Evolutionary conservation across 257 asterid genomes (phyloP), one percentile per base, ranked within the genome.

Genomic region (Jacaranda mimosifolia): DNA sequence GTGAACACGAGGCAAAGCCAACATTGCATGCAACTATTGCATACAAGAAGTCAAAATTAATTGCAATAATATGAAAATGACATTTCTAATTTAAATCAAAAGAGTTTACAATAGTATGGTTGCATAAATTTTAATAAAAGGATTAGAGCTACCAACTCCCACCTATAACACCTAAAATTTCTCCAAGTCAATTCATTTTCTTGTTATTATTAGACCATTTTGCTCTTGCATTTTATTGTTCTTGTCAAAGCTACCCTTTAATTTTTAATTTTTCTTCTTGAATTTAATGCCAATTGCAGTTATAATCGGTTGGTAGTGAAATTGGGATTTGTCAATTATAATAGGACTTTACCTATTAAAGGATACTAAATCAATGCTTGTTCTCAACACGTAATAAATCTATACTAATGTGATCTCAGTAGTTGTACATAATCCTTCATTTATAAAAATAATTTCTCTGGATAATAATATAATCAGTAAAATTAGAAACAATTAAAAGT

Each of bases 101-200:
- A 17, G 9, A 67, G 48, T 1, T 17, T 26, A 26, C 32, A 26
- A 26, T 26, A 26, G 32, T 26, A 26, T 26, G 2, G 35, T 17
- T 5, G n/a, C 46, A 14, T 51, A 12, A 43, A 45, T n/a, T 43
- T 64, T 55, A 69, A 40, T 66, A 9, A 6, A 18, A 40, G 12
- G 11, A 11, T 36, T 63, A 43, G 18, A 49, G 63, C 80, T 51
- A 82, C 73, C 85, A 66, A 77, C 85, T 77, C 66, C 85, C 70
- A 68, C 75, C 85, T 51, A 73, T 72, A 58, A 77, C 79, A 77
- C 57, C 73, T 59, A 77, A 59, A 77, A 4, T 52, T 51, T 49
- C 75, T 64, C 40, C 43, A 63, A 26, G 63, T 76, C 77, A 53
- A 35, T 17, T 52, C 18, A 62, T 63, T 53, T 81, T 71, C 58